phyloP scores from a whole-genome alignment of 345 rosid genomes.

The Luvunga scandens region DNA sequence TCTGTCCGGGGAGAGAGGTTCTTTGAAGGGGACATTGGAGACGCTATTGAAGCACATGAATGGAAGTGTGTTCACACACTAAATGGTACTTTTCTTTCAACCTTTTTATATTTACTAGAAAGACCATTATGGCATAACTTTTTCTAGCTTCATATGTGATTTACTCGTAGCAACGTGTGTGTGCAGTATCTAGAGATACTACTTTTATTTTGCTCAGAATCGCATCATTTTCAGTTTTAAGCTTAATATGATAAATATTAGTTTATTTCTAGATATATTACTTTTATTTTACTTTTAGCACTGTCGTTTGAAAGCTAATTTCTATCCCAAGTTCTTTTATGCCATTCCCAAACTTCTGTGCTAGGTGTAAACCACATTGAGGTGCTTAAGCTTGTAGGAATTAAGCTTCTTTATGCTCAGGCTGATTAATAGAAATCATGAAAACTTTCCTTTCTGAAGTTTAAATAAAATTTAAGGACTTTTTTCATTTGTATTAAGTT shows the following conservation, averaged over 20 bases:
- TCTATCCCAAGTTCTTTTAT: no score
- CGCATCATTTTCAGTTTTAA: no score
- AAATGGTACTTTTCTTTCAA: conserved; percentile 47
- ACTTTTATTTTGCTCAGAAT: no score
- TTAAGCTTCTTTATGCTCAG: not conserved
- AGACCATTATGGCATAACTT: not conserved
- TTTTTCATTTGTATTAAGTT: not conserved
- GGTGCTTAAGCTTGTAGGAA: not conserved
- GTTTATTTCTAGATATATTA: no score
- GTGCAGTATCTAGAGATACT: no score
- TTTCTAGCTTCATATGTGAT: not conserved
- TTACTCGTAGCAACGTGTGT: not conserved
- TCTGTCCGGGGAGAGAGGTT: conserved; percentile 38
- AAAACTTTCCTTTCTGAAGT: not conserved
- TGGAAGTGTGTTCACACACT: conserved; percentile 92
- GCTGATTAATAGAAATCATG: not conserved
- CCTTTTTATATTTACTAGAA: not conserved
- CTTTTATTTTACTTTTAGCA: no score
- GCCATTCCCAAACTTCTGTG: no score
- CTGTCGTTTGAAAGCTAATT: no score
- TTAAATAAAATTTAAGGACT: not conserved
- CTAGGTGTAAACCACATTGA: no score
- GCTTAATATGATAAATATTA: no score
- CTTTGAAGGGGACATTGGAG: conserved; percentile 70
- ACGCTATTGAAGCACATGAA: conserved; percentile 78